Percentiles rank a stretch among this genome's conserved stretches.
Conservation (phyloP, 441 rosid genomes). For the Sinapis alba region DNA sequence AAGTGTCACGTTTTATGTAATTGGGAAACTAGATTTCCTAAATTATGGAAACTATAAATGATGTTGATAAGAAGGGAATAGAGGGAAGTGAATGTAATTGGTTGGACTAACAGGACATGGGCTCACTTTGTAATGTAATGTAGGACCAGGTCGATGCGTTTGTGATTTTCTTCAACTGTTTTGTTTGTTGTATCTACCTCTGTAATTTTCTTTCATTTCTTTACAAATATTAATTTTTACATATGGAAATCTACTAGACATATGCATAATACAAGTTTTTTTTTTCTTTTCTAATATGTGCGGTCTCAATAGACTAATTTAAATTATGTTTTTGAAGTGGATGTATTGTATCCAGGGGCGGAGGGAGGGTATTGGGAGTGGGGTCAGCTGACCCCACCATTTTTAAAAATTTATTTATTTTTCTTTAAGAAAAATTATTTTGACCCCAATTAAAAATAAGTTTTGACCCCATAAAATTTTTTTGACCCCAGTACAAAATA, state of each 20-base stretch:
- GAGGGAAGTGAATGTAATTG: conserved; percentile 20
- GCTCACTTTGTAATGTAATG: conserved; percentile 2
- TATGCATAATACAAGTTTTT: not conserved
- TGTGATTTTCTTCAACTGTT: not conserved
- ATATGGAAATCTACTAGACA: not conserved
- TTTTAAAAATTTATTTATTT: too few species aligned
- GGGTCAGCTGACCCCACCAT: too few species aligned
- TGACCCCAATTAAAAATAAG: too few species aligned
- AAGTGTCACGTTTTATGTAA: conserved; percentile 26
- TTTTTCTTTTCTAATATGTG: not conserved
- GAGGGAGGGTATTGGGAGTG: too few species aligned
- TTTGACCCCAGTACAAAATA: too few species aligned
- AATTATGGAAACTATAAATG: conserved; percentile 5
- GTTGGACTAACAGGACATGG: conserved; percentile 1
- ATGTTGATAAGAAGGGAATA: conserved; percentile 28
- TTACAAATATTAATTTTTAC: not conserved
- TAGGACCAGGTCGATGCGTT: not conserved
- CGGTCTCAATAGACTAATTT: not conserved
- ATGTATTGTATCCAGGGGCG: too few species aligned
- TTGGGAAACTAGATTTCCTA: conserved; percentile 17
- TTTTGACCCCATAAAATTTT: too few species aligned
- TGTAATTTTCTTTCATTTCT: not conserved
- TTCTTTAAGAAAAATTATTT: too few species aligned
- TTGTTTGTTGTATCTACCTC: not conserved
- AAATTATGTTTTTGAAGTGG: not conserved